These are phyloP conservation scores for Acanthamoeba healyi DNA, from an alignment of 208 protist genomes.

Conservation along the genomic window DNA sequence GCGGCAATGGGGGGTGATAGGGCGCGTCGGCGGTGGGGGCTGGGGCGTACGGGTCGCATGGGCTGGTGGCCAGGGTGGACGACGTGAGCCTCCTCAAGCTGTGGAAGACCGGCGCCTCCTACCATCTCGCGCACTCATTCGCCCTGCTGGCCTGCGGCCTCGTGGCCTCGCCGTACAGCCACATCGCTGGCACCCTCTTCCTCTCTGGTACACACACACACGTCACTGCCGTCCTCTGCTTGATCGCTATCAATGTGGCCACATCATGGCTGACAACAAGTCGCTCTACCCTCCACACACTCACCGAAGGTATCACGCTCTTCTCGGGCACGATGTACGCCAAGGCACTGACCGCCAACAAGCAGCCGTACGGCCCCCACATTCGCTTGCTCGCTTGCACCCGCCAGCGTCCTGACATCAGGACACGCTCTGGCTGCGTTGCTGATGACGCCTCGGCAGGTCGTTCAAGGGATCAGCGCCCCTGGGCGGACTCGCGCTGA, in stretches of 20 bases:
- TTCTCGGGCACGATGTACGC: constrained; percentile 10
- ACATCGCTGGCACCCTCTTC: constrained; percentile 42
- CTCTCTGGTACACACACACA: not conserved
- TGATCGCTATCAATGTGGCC: not conserved
- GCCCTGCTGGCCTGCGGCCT: constrained; percentile 15
- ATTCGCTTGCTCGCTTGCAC: no score
- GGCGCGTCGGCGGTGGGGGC: not conserved
- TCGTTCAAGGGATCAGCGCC: constrained; percentile 1
- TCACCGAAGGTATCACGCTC: not conserved
- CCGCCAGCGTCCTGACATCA: not conserved
- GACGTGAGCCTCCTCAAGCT: constrained; percentile 5
- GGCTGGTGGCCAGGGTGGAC: not conserved
- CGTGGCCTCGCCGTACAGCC: constrained; percentile 6
- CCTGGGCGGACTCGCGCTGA: not conserved
- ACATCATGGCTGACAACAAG: no score
- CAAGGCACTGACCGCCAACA: not conserved
- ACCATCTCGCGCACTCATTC: constrained; percentile 6
- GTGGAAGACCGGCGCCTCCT: not conserved
- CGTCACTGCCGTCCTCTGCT: not conserved
- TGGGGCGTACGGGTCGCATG: constrained; percentile 7
- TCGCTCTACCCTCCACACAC: no score
- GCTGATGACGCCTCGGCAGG: not conserved
- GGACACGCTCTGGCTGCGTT: not conserved
- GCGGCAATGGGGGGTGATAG: not conserved
- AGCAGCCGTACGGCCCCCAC: constrained; percentile 14